Base-by-base conservation (phyloP, 2,329 filamentous ascomycete species). In the Calonectria multiphialidica region DNA sequence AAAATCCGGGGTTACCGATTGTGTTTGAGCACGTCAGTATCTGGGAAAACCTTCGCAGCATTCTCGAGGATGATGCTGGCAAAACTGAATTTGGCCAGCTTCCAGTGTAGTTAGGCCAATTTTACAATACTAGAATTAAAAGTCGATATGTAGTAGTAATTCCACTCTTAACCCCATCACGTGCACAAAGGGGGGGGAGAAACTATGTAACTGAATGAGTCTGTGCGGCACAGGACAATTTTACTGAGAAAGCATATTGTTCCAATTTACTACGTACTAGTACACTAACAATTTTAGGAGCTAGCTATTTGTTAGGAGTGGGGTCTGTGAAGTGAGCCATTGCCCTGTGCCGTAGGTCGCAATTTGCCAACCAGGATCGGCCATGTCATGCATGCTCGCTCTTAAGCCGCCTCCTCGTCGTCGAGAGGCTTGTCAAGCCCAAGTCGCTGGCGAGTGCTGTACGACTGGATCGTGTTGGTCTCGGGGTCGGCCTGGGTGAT, bases 1-100 rank as follows among this genome's bases (percentile, higher is more conserved):
- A 81, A 0, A 67, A 70, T 40, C 33, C 53, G 5, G 42, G 67
- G 21, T 66, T 40, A 2, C 15, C 44, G n/a, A 57, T 67, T 1
- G 64, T 71, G 1, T 80, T 80, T 59, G 75, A 80, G 25, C 77
- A 75, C 0, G 28, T 79, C 1, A 77, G 49, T 16, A 0, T 78
- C 1, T 78, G 77, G 77, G 71, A 79, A n/a, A 78, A 78, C 8
- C 73, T 78, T 59, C 68, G 45, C 30, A 68, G 62, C 0, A 66
- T 77, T 0, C 8, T 77, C 6, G 59, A 76, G 16, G 59, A 61
- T 50, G 40, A 62, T 59, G 53, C 53, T 18, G 33, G 53, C 53
- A 40, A 21, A 18, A 21, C 10, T n/a, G 53, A 59, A 37, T 23
- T 37, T n/a, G 37, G 21, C 35, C 53, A 59, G 53, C 33, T 33